Conservation (phyloP, 176 grass and related monocot genomes). For the Phyllostachys edulis region DNA sequence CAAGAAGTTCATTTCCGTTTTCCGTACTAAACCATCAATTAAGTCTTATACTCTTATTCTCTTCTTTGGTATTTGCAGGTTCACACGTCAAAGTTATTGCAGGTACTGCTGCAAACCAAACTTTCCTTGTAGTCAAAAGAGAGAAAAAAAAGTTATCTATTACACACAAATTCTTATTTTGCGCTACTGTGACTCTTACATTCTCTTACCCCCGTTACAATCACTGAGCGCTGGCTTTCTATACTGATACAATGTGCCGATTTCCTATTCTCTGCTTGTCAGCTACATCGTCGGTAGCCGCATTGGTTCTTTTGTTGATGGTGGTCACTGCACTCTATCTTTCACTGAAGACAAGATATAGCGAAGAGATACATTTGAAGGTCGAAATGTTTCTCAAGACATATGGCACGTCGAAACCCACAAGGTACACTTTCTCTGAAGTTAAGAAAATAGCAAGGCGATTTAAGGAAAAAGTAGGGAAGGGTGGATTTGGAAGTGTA, state of each 20-base stretch:
- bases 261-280: background rate
- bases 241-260: background rate
- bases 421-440: slow-evolving; percentile 61
- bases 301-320: slow-evolving; percentile 2
- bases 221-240: too few species aligned
- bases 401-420: slow-evolving; percentile 53
- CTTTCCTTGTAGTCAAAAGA: background rate
- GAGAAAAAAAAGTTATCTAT: background rate
- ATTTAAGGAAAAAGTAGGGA: slow-evolving; percentile 50
- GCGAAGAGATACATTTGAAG: slow-evolving; percentile 44
- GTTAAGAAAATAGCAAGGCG: slow-evolving; percentile 56
- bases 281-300: background rate
- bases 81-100: background rate
- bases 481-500: slow-evolving; percentile 63
- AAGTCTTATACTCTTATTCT: background rate
- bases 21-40: too few species aligned
- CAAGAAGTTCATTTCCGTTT: too few species aligned
- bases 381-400: slow-evolving; percentile 68
- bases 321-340: slow-evolving; percentile 21
- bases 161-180: background rate
- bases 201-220: too few species aligned
- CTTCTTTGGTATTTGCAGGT: background rate
- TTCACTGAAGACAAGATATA: background rate
- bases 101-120: background rate
- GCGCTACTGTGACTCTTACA: background rate